Evolutionary conservation across 2,329 filamentous ascomycete species (phyloP).

Genomic region (Chalaropsis ovoidea): DNA sequence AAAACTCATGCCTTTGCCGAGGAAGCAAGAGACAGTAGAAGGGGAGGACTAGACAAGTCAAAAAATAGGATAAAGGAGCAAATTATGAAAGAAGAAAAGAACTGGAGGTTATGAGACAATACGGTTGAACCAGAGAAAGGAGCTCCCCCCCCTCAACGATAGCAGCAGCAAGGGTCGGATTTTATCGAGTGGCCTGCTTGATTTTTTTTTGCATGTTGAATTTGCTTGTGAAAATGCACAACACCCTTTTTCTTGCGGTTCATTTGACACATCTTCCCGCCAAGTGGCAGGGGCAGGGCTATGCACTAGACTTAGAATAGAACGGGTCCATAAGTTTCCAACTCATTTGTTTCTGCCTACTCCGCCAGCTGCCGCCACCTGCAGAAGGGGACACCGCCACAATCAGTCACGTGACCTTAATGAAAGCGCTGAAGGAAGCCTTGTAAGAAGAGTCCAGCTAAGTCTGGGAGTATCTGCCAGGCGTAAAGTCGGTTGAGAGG

Average conservation of each 20-base stretch:
- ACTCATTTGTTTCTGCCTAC: no score
- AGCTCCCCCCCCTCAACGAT: conserved; percentile 6
- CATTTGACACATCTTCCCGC: conserved; percentile 13
- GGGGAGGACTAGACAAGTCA: background rate
- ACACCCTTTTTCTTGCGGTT: conserved; percentile 5
- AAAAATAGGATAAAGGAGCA: conserved; percentile 8
- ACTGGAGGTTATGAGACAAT: conserved; percentile 1
- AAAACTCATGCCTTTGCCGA: conserved; percentile 7
- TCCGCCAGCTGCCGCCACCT: background rate
- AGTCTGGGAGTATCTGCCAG: background rate
- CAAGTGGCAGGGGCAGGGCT: background rate
- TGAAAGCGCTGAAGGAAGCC: background rate
- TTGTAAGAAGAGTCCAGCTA: background rate
- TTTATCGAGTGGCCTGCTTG: background rate
- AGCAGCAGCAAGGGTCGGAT: background rate
- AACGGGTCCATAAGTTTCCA: background rate
- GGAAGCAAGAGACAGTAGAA: conserved; percentile 7
- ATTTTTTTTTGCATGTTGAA: background rate
- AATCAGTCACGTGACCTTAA: background rate
- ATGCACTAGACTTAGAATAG: background rate
- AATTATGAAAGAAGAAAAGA: background rate
- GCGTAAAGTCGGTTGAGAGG: background rate
- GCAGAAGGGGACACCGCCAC: background rate
- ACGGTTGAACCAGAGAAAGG: conserved; percentile 10
- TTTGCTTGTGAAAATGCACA: conserved; percentile 17